Evolutionary conservation across 495 filamentous ascomycete genomes (phyloP), one percentile per base, ranked within the genome.

Genomic region (Lasiosphaeria miniovina): DNA sequence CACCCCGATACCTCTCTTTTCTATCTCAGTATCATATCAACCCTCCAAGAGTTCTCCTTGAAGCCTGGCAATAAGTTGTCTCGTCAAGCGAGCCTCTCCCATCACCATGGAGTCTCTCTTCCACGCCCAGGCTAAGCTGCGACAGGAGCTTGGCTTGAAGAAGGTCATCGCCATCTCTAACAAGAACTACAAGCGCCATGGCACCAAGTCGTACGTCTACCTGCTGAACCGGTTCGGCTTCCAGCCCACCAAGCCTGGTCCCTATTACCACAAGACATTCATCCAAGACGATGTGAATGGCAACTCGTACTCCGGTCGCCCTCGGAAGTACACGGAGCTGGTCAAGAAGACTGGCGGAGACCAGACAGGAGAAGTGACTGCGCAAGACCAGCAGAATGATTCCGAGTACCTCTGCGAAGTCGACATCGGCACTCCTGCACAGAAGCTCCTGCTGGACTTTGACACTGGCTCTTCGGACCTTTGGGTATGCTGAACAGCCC

Each of bases 381-480:
- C 86, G n/a, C 82, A 89, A 24, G 89, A 92, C 68, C 77, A 85
- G 58, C 88, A 91, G 72, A 87, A 90, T 62, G 89, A 92, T 59
- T 77, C 82, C 31, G 71, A 83, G 76, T 91, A 90, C 64, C 79
- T 92, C 38, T 88, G 83, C 52, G 75, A 81, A 53, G 82, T 92
- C 46, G 59, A 67, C 6, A 87, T 92, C 63, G 90, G 90, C 35
- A 88, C 84, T 1, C 88, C 88, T 9, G 74, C 77, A 3, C 88
- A 92, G 77, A 85, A 72, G 43, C 54, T 90, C 57, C 81, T 75
- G 52, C 67, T 92, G 51, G 86, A 91, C 67, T 90, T 92, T 63
- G 89, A 93, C 71, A 90, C 89, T 35, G 90, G 88, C 10, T 89
- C 87, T 49, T 78, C 86, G 6, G 89, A 91, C 79, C 77, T 91